Evolutionary conservation across 2,329 filamentous ascomycete species (phyloP).

Genomic region (Talaromyces rugulosus): DNA sequence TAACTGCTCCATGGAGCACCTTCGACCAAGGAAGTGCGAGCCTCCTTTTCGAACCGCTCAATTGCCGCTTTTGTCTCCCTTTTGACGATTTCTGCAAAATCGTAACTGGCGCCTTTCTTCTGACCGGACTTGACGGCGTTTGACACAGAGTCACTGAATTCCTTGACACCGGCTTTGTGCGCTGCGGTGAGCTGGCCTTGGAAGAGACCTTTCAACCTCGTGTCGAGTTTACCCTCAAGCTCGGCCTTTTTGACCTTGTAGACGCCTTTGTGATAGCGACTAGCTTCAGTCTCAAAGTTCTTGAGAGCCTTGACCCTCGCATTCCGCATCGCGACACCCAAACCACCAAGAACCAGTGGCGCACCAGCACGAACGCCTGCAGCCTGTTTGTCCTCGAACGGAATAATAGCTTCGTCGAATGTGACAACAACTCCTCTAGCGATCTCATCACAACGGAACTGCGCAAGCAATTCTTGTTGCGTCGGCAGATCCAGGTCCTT

Average conservation of each 20-base stretch:
- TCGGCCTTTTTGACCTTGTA: conserved; percentile 82
- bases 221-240: conserved; percentile 79
- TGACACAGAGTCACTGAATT: conserved; percentile 86
- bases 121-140: conserved; percentile 84
- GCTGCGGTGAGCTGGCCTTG: conserved; percentile 81
- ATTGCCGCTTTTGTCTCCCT: conserved; percentile 76
- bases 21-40: conserved; percentile 68
- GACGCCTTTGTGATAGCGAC: conserved; percentile 94
- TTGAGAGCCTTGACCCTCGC: conserved; percentile 71
- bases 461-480: conserved; percentile 91
- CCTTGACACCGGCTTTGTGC: conserved; percentile 79
- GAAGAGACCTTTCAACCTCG: conserved; percentile 82
- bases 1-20: conserved; percentile 87
- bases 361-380: conserved; percentile 70
- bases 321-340: conserved; percentile 68
- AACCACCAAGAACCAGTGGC: conserved; percentile 65
- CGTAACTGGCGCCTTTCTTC: conserved; percentile 84
- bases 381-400: conserved; percentile 81
- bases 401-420: conserved; percentile 77
- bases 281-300: conserved; percentile 85
- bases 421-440: conserved; percentile 76
- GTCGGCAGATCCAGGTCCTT: conserved; percentile 96
- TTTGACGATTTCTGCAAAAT: conserved; percentile 91
- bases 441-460: conserved; percentile 98
- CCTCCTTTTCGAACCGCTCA: conserved; percentile 70